These are phyloP conservation scores for Yamadazyma kitorensis DNA, from an alignment of 805 yeast genomes.

Conservation along the genomic window DNA sequence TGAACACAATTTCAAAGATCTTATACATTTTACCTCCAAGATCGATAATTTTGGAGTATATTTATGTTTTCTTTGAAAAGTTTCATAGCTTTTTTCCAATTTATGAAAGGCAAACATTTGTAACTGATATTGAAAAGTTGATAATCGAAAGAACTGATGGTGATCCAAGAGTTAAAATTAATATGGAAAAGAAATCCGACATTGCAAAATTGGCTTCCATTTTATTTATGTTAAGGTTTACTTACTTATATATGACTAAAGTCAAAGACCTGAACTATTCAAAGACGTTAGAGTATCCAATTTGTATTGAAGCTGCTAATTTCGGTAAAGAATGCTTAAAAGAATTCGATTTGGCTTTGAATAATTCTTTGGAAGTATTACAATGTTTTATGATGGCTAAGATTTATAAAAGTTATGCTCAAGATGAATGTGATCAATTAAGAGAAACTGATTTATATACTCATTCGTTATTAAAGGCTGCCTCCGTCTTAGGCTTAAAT, in stretches of 20 bases:
- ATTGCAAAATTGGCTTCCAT: slow-evolving; percentile 32
- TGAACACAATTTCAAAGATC: slow-evolving; percentile 4
- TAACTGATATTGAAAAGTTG: slow-evolving; percentile 34
- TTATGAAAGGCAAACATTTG: slow-evolving; percentile 52
- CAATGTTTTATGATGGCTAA: slow-evolving; percentile 61
- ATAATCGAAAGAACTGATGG: slow-evolving; percentile 16
- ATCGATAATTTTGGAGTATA: slow-evolving; percentile 44
- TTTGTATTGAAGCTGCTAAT: slow-evolving; percentile 35
- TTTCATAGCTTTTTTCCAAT: slow-evolving; percentile 60
- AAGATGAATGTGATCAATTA: slow-evolving; percentile 50
- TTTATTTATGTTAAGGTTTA: slow-evolving; percentile 34
- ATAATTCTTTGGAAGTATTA: slow-evolving; percentile 47
- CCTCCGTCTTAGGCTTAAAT: slow-evolving; percentile 45
- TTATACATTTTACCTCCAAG: slow-evolving; percentile 11
- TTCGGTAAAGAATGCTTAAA: slow-evolving; percentile 50
- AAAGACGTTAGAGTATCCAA: slow-evolving; percentile 37
- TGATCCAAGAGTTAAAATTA: slow-evolving; percentile 2
- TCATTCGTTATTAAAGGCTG: slow-evolving; percentile 31
- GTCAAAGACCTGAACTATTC: slow-evolving; percentile 1
- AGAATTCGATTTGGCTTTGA: slow-evolving; percentile 45
- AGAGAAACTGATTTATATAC: slow-evolving; percentile 25
- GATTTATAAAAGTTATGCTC: slow-evolving; percentile 52
- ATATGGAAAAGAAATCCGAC: slow-evolving; percentile 17
- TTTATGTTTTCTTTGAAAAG: slow-evolving; percentile 57
- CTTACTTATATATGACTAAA: slow-evolving; percentile 24